Conservation (phyloP, 257 asterid species). For the Thymus mandschuricus region DNA sequence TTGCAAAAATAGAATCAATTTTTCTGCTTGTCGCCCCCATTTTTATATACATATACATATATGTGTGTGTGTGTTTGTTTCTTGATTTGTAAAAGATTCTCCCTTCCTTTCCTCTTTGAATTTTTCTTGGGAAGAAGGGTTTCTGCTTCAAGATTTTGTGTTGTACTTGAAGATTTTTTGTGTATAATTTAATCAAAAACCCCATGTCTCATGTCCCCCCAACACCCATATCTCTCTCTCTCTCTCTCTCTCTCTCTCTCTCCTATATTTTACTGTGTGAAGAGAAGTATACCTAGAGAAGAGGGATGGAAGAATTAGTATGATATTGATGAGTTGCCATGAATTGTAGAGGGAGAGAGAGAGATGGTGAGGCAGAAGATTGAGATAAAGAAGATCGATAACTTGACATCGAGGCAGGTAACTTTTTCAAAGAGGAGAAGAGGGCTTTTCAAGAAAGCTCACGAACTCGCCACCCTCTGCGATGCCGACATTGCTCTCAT, state of each 20-base stretch:
- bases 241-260: slow-evolving; percentile 26
- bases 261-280: neutral
- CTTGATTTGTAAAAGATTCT: slow-evolving; percentile 12
- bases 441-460: slow-evolving; percentile 91
- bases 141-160: slow-evolving; percentile 34
- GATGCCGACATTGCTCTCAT: slow-evolving; percentile 82
- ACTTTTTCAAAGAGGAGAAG: slow-evolving; percentile 83
- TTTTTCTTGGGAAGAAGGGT: slow-evolving; percentile 33
- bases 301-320: neutral
- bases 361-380: slow-evolving; percentile 80
- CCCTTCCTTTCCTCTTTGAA: neutral
- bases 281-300: neutral
- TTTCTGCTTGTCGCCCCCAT: neutral
- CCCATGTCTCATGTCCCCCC: neutral
- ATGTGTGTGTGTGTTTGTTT: neutral
- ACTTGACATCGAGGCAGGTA: slow-evolving; percentile 76
- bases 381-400: slow-evolving; percentile 80
- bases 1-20: slow-evolving; percentile 3
- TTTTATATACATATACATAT: neutral
- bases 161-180: slow-evolving; percentile 40
- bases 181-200: neutral
- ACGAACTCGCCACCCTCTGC: slow-evolving; percentile 75
- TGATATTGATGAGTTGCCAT: slow-evolving; percentile 14
- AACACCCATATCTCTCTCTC: neutral
- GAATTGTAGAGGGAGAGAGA: neutral